Evolutionary conservation across 208 protist genomes (phyloP).

Genomic region (Acanthamoeba culbertsoni): DNA sequence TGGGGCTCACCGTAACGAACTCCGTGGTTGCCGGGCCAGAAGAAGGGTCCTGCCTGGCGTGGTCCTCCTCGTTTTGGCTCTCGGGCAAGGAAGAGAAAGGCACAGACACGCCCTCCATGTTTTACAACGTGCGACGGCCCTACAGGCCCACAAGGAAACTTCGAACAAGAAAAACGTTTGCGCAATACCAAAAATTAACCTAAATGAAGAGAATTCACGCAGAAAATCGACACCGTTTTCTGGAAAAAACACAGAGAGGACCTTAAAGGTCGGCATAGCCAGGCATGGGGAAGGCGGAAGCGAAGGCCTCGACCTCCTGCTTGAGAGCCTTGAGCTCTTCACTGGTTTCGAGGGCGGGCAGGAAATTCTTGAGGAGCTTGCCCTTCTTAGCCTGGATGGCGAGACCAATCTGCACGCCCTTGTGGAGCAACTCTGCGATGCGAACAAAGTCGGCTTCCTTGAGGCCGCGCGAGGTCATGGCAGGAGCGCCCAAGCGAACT

Average conservation of each 20-base stretch:
- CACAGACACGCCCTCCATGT: no score
- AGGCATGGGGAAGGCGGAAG: constrained; percentile 88
- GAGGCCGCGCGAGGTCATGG: constrained; percentile 95
- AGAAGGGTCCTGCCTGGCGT: no score
- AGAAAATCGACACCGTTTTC: background rate
- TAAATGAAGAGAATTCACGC: no score
- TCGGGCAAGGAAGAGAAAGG: no score
- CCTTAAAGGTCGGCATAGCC: constrained; percentile 48
- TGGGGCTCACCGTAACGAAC: background rate
- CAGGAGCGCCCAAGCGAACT: constrained; percentile 94
- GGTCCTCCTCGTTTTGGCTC: no score
- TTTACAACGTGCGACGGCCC: no score
- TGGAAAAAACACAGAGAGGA: no score
- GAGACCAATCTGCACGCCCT: constrained; percentile 86
- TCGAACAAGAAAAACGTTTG: no score
- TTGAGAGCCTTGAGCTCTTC: constrained; percentile 80
- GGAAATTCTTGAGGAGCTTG: constrained; percentile 87
- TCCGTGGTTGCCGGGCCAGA: no score
- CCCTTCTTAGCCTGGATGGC: constrained; percentile 78
- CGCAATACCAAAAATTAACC: no score
- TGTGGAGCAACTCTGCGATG: constrained; percentile 91
- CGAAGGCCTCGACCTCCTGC: constrained; percentile 87
- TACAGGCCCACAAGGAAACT: no score
- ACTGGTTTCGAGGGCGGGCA: constrained; percentile 75
- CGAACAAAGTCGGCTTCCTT: constrained; percentile 89